A percentile compares a stretch with the other conserved stretches of the same genome.
phyloP scores from a whole-genome alignment of 2,329 filamentous ascomycete genomes.

The Sporothrix phasma region DNA sequence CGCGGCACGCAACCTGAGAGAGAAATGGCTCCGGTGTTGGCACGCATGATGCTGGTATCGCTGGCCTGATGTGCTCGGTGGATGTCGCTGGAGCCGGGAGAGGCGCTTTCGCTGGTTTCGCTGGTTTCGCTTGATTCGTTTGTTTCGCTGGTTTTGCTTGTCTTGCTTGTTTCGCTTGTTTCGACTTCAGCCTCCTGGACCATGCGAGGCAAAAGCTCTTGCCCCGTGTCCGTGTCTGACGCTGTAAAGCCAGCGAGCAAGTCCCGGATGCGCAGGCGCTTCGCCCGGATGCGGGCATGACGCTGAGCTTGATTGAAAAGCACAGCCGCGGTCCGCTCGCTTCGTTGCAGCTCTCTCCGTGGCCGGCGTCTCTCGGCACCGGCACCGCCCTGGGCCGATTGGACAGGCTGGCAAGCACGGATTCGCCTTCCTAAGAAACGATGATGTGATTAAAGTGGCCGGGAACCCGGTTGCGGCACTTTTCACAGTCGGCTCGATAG shows the following conservation, averaged over 20 bases:
- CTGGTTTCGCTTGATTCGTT: not conserved
- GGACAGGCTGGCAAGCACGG: not conserved
- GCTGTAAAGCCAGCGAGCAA: not conserved
- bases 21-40: too few species aligned
- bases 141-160: too few species aligned
- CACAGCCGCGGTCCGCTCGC: not conserved
- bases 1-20: too few species aligned
- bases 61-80: too few species aligned
- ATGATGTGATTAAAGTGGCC: conserved; percentile 77
- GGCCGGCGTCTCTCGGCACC: too few species aligned
- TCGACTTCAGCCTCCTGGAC: not conserved
- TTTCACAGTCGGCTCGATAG: conserved; percentile 67
- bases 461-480: conserved; percentile 63
- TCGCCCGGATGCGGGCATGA: not conserved
- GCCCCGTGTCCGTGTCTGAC: not conserved
- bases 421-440: conserved; percentile 39
- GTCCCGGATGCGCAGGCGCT: not conserved
- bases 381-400: not conserved
- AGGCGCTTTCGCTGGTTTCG: too few species aligned
- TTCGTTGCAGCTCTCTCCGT: not conserved
- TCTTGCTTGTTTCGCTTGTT: not conserved
- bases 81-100: too few species aligned
- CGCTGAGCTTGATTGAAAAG: not conserved
- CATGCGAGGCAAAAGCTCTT: not conserved
- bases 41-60: too few species aligned